Evolutionary conservation across 805 yeast species (phyloP).

Genomic region (Metschnikowia continentalis): DNA sequence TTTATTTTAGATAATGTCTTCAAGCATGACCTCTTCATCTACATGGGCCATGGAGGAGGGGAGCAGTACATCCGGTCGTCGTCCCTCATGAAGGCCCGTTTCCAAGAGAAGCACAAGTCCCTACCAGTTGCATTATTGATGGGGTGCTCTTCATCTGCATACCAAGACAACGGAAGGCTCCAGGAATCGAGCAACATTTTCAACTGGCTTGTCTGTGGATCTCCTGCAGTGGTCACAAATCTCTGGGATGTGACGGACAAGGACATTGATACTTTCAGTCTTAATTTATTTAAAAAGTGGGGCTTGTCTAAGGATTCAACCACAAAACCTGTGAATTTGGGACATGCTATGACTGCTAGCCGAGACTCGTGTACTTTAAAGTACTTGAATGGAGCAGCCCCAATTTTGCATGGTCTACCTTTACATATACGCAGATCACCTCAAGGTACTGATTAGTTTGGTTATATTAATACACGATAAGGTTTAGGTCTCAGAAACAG

Average conservation of each 20-base stretch:
- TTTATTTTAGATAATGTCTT: slow-evolving; percentile 44
- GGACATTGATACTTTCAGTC: slow-evolving; percentile 80
- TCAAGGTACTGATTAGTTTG: not conserved
- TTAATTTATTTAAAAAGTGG: slow-evolving; percentile 58
- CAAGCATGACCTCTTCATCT: slow-evolving; percentile 51
- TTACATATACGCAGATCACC: slow-evolving; percentile 20
- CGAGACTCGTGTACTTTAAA: slow-evolving; percentile 65
- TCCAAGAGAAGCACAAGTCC: slow-evolving; percentile 27
- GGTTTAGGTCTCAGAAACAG: not conserved
- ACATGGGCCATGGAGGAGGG: slow-evolving; percentile 97
- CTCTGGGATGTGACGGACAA: slow-evolving; percentile 97
- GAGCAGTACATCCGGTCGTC: slow-evolving; percentile 67
- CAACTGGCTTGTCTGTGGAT: slow-evolving; percentile 74
- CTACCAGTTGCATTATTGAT: slow-evolving; percentile 64
- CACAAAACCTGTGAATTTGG: slow-evolving; percentile 28
- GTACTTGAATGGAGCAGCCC: slow-evolving; percentile 88
- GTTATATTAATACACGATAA: not conserved
- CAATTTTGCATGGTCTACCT: slow-evolving; percentile 87
- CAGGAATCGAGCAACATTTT: slow-evolving; percentile 75
- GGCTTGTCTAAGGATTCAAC: slow-evolving; percentile 42
- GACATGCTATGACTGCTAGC: slow-evolving; percentile 57
- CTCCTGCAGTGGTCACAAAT: slow-evolving; percentile 79
- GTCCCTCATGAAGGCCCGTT: slow-evolving; percentile 32
- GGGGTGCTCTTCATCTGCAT: slow-evolving; percentile 87
- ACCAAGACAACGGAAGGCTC: slow-evolving; percentile 53